Conservation (phyloP, 129 eudicot species). For the Helianthus annuus region DNA sequence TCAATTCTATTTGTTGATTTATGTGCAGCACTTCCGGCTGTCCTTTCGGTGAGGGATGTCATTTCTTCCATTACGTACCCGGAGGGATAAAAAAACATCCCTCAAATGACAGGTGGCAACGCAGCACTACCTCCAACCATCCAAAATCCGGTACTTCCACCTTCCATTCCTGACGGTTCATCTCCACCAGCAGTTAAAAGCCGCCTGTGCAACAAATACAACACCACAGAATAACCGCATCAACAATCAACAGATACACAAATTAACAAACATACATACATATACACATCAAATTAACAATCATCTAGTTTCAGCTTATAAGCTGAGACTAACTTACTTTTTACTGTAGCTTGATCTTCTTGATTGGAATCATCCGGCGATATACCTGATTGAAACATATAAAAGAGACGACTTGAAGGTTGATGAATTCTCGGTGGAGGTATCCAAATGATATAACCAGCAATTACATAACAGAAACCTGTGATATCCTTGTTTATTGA, state of each 20-base stretch:
- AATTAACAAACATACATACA: too few relatives aligned
- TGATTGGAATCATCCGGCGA: too few relatives aligned
- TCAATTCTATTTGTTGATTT: conserved; percentile 23
- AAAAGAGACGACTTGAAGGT: too few relatives aligned
- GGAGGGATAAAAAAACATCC: conserved; percentile 72
- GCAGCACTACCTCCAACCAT: conserved; percentile 54
- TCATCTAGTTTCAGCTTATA: too few relatives aligned
- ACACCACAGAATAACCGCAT: conserved; percentile 44
- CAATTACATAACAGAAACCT: too few relatives aligned
- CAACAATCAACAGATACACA: neutral
- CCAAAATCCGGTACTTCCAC: conserved; percentile 39
- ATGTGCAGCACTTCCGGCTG: conserved; percentile 79
- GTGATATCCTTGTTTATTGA: too few relatives aligned
- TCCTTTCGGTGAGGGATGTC: conserved; percentile 87
- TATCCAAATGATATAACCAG: too few relatives aligned
- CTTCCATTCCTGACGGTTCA: conserved; percentile 64
- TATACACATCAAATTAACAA: too few relatives aligned
- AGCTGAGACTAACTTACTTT: too few relatives aligned
- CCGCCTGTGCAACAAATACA: conserved; percentile 68
- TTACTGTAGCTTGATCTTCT: too few relatives aligned
- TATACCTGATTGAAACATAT: too few relatives aligned
- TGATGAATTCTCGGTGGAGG: too few relatives aligned
- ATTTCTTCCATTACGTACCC: conserved; percentile 76
- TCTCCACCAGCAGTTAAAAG: conserved; percentile 64
- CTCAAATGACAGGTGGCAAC: conserved; percentile 53